Evolutionary conservation across 75 land plant genomes (phyloP).

Genomic region (Larix kaempferi): DNA sequence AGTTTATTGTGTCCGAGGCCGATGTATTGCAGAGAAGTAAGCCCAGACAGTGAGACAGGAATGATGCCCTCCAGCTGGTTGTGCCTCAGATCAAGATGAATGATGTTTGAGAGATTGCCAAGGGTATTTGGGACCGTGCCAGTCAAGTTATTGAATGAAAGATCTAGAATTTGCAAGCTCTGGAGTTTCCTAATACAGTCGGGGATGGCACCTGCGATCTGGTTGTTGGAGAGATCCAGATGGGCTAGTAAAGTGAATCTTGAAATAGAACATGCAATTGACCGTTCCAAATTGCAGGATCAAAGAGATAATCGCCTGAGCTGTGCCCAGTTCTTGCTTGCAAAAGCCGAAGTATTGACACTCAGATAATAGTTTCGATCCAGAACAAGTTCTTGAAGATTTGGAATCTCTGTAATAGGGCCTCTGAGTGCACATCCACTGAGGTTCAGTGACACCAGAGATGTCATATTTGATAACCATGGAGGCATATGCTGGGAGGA

Average conservation of each 20-base stretch:
- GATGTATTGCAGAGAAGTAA: too few relatives aligned
- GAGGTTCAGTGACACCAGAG: conserved; percentile 1
- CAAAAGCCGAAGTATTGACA: neutral
- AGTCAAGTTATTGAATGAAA: conserved; percentile 17
- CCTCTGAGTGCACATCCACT: neutral
- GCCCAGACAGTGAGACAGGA: conserved; percentile 1
- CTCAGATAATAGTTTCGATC: conserved; percentile 2
- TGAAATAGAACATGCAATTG: neutral
- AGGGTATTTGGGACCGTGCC: conserved; percentile 14
- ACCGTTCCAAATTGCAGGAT: neutral
- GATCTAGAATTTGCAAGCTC: conserved; percentile 12
- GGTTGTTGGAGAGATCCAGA: conserved; percentile 24
- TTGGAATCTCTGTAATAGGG: neutral
- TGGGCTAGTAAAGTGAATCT: conserved; percentile 5
- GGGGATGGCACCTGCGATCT: conserved; percentile 20
- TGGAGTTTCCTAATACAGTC: conserved; percentile 10
- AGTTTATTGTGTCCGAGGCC: too few relatives aligned
- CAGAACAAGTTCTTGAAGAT: neutral
- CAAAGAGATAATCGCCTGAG: neutral
- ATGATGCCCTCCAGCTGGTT: conserved; percentile 27
- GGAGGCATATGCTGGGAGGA: neutral
- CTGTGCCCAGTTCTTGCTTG: neutral
- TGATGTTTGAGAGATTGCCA: conserved; percentile 5
- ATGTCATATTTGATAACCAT: conserved; percentile 4
- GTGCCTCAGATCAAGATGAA: conserved; percentile 27